phyloP scores from a whole-genome alignment of 495 filamentous ascomycete species.

The Trypethelium eluteriae region DNA sequence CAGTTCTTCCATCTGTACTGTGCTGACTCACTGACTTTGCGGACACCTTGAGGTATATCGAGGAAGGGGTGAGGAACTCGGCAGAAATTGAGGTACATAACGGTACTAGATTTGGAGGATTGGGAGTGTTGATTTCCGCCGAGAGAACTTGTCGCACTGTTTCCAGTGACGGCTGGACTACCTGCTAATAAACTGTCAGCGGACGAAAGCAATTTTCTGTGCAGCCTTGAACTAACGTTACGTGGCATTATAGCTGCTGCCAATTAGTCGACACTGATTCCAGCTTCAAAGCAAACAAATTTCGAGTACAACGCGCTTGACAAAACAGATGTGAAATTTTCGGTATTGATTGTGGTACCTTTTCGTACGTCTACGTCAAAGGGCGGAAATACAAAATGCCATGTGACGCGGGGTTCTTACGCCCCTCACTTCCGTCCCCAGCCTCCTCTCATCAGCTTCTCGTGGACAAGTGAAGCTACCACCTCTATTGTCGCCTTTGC shows the following conservation, averaged over 20 bases:
- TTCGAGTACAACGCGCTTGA: not conserved
- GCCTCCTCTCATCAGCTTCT: not conserved
- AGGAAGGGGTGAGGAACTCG: conserved; percentile 83
- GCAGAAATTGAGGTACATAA: conserved; percentile 79
- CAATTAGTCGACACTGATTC: not conserved
- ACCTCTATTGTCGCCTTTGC: not conserved
- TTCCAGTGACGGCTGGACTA: conserved; percentile 49
- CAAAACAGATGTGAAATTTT: too few species aligned
- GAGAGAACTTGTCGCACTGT: conserved; percentile 49
- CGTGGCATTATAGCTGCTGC: conserved; percentile 14
- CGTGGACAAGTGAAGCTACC: not conserved
- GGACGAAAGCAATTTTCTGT: not conserved
- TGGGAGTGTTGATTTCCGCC: conserved; percentile 42
- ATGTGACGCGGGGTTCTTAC: not conserved
- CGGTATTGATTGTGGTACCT: not conserved
- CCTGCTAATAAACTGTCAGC: conserved; percentile 23
- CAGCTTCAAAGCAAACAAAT: not conserved
- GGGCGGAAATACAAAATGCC: too few species aligned
- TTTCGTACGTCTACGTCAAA: too few species aligned
- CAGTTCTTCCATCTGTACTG: not conserved
- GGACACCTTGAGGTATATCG: conserved; percentile 83
- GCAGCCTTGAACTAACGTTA: conserved; percentile 21
- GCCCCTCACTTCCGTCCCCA: not conserved
- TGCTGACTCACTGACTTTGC: conserved; percentile 51
- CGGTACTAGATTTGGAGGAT: conserved; percentile 74